phyloP scores from a whole-genome alignment of 805 yeast genomes.

The Wickerhamiella slavikovae region DNA sequence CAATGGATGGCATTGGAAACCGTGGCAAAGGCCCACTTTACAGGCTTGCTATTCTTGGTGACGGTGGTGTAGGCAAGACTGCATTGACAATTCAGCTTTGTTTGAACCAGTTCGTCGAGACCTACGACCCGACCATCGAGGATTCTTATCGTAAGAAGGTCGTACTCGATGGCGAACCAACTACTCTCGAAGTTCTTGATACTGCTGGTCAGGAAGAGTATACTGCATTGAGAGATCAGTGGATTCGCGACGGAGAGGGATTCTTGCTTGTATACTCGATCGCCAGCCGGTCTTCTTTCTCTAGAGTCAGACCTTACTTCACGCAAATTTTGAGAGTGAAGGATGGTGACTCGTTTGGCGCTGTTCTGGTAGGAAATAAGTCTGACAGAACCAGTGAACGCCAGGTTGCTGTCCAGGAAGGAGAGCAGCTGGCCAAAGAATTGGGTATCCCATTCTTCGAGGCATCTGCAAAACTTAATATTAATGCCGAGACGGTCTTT shows the following conservation, averaged over 20 bases:
- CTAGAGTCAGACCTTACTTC: slow-evolving; percentile 61
- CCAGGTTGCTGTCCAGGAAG: slow-evolving; percentile 66
- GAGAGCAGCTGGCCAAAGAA: slow-evolving; percentile 50
- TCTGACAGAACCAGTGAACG: slow-evolving; percentile 59
- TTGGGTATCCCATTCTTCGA: slow-evolving; percentile 58
- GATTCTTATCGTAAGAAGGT: slow-evolving; percentile 56
- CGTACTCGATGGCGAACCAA: slow-evolving; percentile 57
- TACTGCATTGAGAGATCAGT: slow-evolving; percentile 81
- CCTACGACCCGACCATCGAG: slow-evolving; percentile 96
- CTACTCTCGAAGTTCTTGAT: slow-evolving; percentile 72
- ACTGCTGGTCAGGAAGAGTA: slow-evolving; percentile 98
- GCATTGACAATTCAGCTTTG: slow-evolving; percentile 72
- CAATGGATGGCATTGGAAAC: too few relatives aligned
- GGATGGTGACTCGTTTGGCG: slow-evolving; percentile 32
- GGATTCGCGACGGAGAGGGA: slow-evolving; percentile 93
- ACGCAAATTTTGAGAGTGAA: slow-evolving; percentile 65
- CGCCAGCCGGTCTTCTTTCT: slow-evolving; percentile 67
- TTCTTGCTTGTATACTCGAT: slow-evolving; percentile 76
- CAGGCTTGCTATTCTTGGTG: slow-evolving; percentile 90
- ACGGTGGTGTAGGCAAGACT: slow-evolving; percentile 97
- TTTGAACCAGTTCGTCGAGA: slow-evolving; percentile 88
- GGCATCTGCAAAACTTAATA: slow-evolving; percentile 82
- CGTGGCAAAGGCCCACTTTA: slow-evolving; percentile 25
- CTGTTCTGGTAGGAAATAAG: slow-evolving; percentile 85
- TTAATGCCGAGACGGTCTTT: slow-evolving; percentile 73